These are phyloP conservation scores for Voacanga thouarsii DNA, from an alignment of 257 asterid genomes.

Conservation along the genomic window DNA sequence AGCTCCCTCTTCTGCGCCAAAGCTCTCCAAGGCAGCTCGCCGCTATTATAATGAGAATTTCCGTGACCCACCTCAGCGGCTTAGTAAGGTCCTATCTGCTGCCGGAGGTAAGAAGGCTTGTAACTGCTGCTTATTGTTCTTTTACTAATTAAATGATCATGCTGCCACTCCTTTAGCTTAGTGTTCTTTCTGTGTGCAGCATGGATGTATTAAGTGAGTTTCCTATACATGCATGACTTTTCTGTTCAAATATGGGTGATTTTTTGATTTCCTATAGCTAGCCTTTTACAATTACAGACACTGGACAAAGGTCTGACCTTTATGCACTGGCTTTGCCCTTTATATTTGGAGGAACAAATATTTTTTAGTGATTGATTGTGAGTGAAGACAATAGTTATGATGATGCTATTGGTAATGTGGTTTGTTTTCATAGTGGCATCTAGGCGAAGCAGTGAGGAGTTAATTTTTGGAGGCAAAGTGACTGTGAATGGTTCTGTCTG, in stretches of 20 bases:
- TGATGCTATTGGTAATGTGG: slow-evolving; percentile 10
- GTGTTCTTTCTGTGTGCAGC: neutral
- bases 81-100: slow-evolving; percentile 86
- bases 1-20: slow-evolving; percentile 46
- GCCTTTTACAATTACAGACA: neutral
- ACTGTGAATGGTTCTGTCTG: slow-evolving; percentile 93
- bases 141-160: neutral
- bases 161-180: neutral
- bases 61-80: slow-evolving; percentile 82
- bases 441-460: slow-evolving; percentile 93
- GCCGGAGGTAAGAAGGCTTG: slow-evolving; percentile 71
- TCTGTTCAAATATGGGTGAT: neutral
- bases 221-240: neutral
- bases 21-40: slow-evolving; percentile 92
- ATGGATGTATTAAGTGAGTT: neutral
- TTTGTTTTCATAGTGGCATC: slow-evolving; percentile 71
- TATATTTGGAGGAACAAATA: neutral
- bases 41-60: slow-evolving; percentile 87
- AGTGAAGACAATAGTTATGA: neutral
- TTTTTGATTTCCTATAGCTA: neutral
- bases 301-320: neutral
- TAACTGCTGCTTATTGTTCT: neutral
- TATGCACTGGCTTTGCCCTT: neutral
- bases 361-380: neutral
- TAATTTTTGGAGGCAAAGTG: slow-evolving; percentile 87